Base-by-base conservation (phyloP, 2,329 filamentous ascomycete genomes). In the Pseudopyrenochaeta lycopersici region DNA sequence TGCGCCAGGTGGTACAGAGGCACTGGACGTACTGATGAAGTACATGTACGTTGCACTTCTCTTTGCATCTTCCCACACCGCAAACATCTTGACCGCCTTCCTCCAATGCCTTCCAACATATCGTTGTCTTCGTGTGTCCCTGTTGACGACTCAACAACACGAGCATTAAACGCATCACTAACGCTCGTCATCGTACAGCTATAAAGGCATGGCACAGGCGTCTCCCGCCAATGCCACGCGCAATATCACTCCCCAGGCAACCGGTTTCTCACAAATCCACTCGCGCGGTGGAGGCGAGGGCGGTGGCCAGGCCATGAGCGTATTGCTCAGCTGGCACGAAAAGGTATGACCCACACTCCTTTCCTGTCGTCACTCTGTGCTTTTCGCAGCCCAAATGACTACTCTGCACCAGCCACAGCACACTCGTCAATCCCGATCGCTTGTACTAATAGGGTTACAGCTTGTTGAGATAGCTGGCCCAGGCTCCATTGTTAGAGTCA, bases 321-420 rank as follows among this genome's bases (percentile, higher is more conserved):
- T 99, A 46, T 77, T 99, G 73, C 81, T 99, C 64, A 97, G 92
- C 78, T 99, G 95, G 95, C 95, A 99, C 75, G 95, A 99, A 82
- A 99, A 97, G 80, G 80, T 82, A 73, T 44, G 56, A 50, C 41
- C 41, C 47, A 31, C 40, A 48, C 49, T 23, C 36, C 23, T 45
- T 53, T 29, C 50, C 31, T 21, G 21, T 51, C 46, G 46, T 42
- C 7, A 18, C 23, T 44, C 45, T 33, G 31, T 55, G 46, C 31
- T 47, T 35, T 29, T 49, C 12, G 46, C 36, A 18, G 27, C 44
- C 32, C 18, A 9, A 41, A 39, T 33, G 43, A 14, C 31, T 35
- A 18, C 40, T 20, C 23, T 32, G 4, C 23, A 27, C 23, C 23
- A 27, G 23, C 23, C 23, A 27, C 23, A 27, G 9, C 23, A 5